A percentile compares a stretch with the other conserved stretches of the same genome.
These are phyloP conservation scores for Marsdenia floribunda DNA, from an alignment of 257 asterid species.

Conservation along the genomic window DNA sequence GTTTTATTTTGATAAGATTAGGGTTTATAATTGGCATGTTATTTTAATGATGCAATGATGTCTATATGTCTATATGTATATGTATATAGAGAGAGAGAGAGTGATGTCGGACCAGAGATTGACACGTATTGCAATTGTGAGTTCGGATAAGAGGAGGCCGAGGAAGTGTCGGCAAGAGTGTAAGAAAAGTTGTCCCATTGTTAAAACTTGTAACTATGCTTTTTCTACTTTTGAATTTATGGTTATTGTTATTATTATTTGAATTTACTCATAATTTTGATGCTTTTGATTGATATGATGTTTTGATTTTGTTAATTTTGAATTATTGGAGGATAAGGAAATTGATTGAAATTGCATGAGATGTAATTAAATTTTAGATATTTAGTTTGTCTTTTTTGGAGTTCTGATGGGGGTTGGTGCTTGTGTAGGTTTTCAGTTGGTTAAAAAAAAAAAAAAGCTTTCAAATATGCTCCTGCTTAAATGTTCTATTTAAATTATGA, in stretches of 20 bases:
- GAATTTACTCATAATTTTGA: background rate
- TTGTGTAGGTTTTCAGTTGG: background rate
- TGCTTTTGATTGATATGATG: background rate
- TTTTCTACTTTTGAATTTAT: background rate
- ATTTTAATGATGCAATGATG: background rate
- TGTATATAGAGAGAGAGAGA: no score
- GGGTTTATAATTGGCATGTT: slow-evolving; percentile 4
- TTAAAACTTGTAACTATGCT: slow-evolving; percentile 55
- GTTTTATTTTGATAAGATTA: background rate
- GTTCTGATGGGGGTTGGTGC: background rate
- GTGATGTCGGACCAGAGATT: slow-evolving; percentile 86
- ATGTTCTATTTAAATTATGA: background rate
- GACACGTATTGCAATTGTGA: slow-evolving; percentile 93
- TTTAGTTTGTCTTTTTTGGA: no score
- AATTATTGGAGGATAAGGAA: background rate
- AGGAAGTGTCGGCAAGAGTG: slow-evolving; percentile 93
- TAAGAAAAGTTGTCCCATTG: slow-evolving; percentile 95
- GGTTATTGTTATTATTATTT: background rate
- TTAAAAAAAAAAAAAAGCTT: no score
- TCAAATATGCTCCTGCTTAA: no score
- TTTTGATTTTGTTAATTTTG: background rate
- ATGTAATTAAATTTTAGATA: background rate
- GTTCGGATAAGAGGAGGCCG: slow-evolving; percentile 93
- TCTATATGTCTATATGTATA: background rate
- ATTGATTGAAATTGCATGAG: background rate